phyloP scores from a whole-genome alignment of 176 grass and related monocot genomes.

The Carex littledalei region DNA sequence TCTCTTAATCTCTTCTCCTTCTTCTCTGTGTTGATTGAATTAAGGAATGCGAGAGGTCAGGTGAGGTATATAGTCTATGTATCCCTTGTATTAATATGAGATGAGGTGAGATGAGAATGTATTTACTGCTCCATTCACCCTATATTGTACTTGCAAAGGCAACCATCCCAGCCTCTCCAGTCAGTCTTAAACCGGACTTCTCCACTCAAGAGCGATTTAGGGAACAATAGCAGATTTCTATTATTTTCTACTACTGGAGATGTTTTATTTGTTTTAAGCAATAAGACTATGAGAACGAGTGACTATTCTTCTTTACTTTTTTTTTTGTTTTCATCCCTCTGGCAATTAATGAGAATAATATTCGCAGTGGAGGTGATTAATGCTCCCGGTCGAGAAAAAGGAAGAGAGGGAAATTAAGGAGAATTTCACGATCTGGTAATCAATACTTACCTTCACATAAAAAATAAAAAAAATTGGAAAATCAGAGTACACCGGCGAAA shows the following conservation, averaged over 20 bases:
- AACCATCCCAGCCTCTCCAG: background rate
- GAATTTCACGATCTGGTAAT: background rate
- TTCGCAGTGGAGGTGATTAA: background rate
- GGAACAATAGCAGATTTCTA: background rate
- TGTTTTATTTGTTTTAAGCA: background rate
- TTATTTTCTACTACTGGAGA: background rate
- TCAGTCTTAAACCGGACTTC: background rate
- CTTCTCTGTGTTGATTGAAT: background rate
- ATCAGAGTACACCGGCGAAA: no score
- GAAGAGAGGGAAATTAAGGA: background rate
- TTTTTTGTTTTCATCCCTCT: background rate
- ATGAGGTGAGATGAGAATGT: no score
- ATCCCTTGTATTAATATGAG: no score
- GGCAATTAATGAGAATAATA: slow-evolving; percentile 4
- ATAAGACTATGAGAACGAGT: background rate
- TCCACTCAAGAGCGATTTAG: background rate
- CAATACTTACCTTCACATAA: no score
- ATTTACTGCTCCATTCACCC: background rate
- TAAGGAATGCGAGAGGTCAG: background rate
- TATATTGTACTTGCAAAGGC: background rate
- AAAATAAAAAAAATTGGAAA: no score
- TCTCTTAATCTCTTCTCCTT: background rate
- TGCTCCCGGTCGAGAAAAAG: background rate
- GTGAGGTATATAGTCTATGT: background rate
- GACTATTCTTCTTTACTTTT: background rate